Conservation (phyloP, 2,329 filamentous ascomycete genomes). For the Juglanconis sp. region DNA sequence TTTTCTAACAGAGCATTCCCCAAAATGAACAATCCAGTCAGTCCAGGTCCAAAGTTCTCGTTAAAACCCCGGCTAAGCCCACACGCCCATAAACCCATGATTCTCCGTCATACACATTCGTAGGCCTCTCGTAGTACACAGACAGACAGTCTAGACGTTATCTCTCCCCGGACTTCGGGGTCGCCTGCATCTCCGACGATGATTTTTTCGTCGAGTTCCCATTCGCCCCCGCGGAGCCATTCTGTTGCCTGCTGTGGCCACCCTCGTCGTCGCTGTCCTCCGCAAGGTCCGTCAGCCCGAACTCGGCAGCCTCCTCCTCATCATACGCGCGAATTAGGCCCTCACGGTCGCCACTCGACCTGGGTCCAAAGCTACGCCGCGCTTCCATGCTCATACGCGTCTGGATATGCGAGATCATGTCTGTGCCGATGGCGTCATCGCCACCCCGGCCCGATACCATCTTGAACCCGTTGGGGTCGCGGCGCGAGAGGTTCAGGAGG, state of each 20-base stretch:
- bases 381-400: conserved; percentile 93
- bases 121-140: conserved; percentile 11
- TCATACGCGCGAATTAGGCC: conserved; percentile 85
- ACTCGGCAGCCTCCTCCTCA: conserved; percentile 70
- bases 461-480: conserved; percentile 77
- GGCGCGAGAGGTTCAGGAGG: conserved; percentile 89
- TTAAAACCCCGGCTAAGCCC: background rate
- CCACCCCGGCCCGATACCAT: conserved; percentile 59
- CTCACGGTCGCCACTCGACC: conserved; percentile 67
- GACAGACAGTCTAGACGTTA: conserved; percentile 17
- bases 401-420: conserved; percentile 83
- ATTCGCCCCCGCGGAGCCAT: conserved; percentile 36
- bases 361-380: conserved; percentile 66
- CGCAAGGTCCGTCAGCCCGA: conserved; percentile 75
- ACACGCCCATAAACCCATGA: conserved; percentile 3
- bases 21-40: background rate
- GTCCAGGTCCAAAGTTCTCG: background rate
- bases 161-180: conserved; percentile 40
- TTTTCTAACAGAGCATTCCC: background rate
- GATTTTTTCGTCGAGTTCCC: conserved; percentile 32
- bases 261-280: conserved; percentile 70
- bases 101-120: conserved; percentile 8
- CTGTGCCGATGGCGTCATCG: conserved; percentile 81
- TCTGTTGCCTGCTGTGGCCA: conserved; percentile 36
- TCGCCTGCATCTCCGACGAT: conserved; percentile 50